These are phyloP conservation scores for Penicillium manginii DNA, from an alignment of 495 filamentous ascomycete genomes.

Conservation along the genomic window DNA sequence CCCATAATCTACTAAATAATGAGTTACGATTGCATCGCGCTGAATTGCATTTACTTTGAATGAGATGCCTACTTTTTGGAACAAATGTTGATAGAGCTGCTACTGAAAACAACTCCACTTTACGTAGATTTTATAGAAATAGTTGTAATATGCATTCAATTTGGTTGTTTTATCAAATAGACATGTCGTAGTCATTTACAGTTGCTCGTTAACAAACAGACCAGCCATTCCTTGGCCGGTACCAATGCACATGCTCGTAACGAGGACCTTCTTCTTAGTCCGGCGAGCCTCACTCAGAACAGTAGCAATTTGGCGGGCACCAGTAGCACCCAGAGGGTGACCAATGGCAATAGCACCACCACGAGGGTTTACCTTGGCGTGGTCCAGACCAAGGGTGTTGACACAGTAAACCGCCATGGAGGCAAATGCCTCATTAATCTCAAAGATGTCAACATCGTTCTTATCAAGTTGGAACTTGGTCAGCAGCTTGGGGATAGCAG, in stretches of 20 bases:
- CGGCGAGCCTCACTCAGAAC: conserved; percentile 79
- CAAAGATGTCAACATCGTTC: conserved; percentile 83
- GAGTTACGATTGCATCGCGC: neutral
- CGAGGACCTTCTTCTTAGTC: conserved; percentile 78
- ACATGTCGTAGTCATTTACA: conserved; percentile 28
- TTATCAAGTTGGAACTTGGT: conserved; percentile 77
- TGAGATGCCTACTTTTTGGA: no score
- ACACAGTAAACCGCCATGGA: conserved; percentile 96
- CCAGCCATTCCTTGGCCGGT: conserved; percentile 86
- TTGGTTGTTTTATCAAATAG: conserved; percentile 1
- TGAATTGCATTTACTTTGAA: neutral
- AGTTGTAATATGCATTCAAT: neutral
- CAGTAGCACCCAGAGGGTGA: conserved; percentile 82
- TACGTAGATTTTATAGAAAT: neutral
- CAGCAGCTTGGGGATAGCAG: conserved; percentile 94
- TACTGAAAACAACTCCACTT: no score
- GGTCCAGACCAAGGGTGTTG: conserved; percentile 74
- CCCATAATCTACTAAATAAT: neutral
- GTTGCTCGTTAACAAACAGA: conserved; percentile 80
- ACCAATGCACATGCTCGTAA: conserved; percentile 89
- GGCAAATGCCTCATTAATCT: conserved; percentile 98
- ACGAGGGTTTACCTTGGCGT: conserved; percentile 84
- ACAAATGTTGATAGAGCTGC: no score
- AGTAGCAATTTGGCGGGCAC: conserved; percentile 79
- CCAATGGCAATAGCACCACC: conserved; percentile 82